Conservation (phyloP, 2,329 filamentous ascomycete genomes). For the Pseudogymnoascus sp. region DNA sequence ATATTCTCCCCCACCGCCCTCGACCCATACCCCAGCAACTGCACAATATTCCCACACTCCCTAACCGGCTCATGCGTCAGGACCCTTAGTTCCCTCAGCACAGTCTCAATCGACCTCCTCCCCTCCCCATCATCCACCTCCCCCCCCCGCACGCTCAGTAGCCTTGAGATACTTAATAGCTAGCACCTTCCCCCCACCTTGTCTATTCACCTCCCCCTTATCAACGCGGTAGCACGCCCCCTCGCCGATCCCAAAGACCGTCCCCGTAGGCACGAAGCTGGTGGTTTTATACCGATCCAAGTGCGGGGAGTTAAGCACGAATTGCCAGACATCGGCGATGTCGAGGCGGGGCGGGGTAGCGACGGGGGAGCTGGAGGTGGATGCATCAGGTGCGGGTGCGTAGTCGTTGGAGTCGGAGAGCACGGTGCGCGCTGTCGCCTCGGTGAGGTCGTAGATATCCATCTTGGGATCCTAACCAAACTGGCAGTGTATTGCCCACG, state of each 20-base stretch:
- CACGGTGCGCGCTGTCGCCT: neutral
- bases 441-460: slow-evolving; percentile 1
- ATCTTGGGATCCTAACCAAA: neutral
- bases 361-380: neutral
- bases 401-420: neutral
- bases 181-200: neutral
- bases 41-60: neutral
- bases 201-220: neutral
- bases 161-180: neutral
- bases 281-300: neutral
- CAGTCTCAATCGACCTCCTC: neutral
- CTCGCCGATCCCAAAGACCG: neutral
- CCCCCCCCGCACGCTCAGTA: neutral
- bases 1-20: neutral
- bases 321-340: neutral
- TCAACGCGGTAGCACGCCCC: neutral
- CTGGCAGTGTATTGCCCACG: neutral
- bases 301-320: neutral
- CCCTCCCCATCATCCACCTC: neutral
- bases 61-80: neutral
- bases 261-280: neutral
- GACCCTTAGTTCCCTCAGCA: neutral
- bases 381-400: neutral
- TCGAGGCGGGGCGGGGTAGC: neutral
- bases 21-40: neutral